These are phyloP conservation scores for Lagenidium giganteum DNA, from an alignment of 352 stramenopile species.

Conservation along the genomic window DNA sequence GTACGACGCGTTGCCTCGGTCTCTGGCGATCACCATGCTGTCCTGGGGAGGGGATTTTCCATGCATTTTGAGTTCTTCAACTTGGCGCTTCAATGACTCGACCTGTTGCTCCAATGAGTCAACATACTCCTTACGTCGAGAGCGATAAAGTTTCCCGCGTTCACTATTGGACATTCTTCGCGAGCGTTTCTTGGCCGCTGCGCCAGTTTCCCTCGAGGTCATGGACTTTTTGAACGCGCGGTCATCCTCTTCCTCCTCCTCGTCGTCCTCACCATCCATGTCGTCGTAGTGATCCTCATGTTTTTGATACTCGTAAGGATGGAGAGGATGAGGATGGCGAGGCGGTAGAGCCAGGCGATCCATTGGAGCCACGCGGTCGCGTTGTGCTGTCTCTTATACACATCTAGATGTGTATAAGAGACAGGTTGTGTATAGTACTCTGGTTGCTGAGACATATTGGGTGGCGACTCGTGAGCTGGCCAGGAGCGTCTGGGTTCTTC, in stretches of 20 bases:
- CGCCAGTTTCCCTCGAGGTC: not conserved
- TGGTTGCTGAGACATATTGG: too few relatives aligned
- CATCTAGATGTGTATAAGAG: too few relatives aligned
- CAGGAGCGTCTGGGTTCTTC: too few relatives aligned
- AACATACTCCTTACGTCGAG: slow-evolving; percentile 41
- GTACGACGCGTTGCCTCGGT: slow-evolving; percentile 15
- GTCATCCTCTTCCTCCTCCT: not conserved
- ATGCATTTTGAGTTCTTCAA: slow-evolving; percentile 27
- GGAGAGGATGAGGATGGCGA: slow-evolving; percentile 5
- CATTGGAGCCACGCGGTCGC: slow-evolving; percentile 3
- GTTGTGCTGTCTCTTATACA: too few relatives aligned
- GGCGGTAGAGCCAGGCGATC: too few relatives aligned
- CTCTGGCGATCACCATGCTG: slow-evolving; percentile 12
- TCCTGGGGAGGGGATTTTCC: slow-evolving; percentile 19
- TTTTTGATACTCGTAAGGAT: not conserved
- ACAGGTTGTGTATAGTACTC: too few relatives aligned
- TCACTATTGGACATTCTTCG: slow-evolving; percentile 55
- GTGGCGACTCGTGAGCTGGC: too few relatives aligned
- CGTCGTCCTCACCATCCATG: not conserved
- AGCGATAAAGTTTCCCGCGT: slow-evolving; percentile 60
- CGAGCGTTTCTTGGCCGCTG: slow-evolving; percentile 12
- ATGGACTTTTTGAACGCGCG: not conserved
- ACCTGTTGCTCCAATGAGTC: slow-evolving; percentile 27
- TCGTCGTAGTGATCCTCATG: slow-evolving; percentile 1
- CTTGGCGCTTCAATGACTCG: slow-evolving; percentile 37